Evolutionary conservation across 1,139 yeast genomes (phyloP), one percentile per base, ranked within the genome.

Genomic region (Saccharomyces hybrid): DNA sequence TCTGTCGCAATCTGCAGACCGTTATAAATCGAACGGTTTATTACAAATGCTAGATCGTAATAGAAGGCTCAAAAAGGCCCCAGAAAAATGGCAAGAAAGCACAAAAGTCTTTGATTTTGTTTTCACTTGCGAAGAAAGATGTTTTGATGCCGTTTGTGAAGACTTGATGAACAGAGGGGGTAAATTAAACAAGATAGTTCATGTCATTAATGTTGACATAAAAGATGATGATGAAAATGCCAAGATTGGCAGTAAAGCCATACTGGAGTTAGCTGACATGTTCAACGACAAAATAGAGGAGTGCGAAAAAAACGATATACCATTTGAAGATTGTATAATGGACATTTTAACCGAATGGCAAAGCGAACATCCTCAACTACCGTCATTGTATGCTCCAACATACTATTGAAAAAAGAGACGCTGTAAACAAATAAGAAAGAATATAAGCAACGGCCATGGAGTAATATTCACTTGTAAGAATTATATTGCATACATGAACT

Each of bases 151-250:
- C n/a, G 98, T 95, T 2, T 79, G 95, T 63, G 96, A 89, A 59
- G 98, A 95, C 71, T 79, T 91, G 63, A 79, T 90, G 79, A 79
- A 81, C 60, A 76, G 98, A 62, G 83, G 84, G 14, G 86, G 83
- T 47, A 80, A 77, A 49, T 75, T 83, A 53, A 83, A 82, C 64
- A 79, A 83, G 59, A 78, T 88, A 34, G 95, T 88, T 11, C 98
- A 93, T 72, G 86, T 95, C 20, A 84, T 95, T 60, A 95, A 95
- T 71, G 81, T 95, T 50, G 99, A 95, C 69, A 95, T 93, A 63
- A 88, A 88, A 70, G 99, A 93, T 77, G 97, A 93, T 72, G 90
- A 90, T 66, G 96, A 89, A 64, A 95, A 90, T 70, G 99, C 99
- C 0, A 80, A 85, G 52, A 78, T 88, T 54, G 99, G 99, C 57